Evolutionary conservation across 495 filamentous ascomycete genomes (phyloP).

Genomic region (Tuber magnatum): DNA sequence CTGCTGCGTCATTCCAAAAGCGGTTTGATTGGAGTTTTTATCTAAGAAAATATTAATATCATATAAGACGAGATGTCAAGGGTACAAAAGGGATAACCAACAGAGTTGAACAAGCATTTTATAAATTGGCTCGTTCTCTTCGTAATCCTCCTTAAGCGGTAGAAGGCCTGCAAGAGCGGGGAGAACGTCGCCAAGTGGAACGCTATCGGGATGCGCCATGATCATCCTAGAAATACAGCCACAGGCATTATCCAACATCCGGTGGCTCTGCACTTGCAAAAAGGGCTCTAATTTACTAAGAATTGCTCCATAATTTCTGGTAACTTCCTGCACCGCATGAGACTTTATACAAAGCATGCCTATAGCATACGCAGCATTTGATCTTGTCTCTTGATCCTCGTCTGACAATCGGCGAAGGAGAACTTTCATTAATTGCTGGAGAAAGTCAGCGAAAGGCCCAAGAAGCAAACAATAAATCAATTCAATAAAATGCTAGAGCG

Average conservation of each 20-base stretch:
- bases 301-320: slow-evolving; percentile 67
- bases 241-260: slow-evolving; percentile 85
- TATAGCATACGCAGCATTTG: slow-evolving; percentile 84
- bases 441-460: neutral
- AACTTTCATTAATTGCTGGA: slow-evolving; percentile 60
- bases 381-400: slow-evolving; percentile 84
- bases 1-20: slow-evolving; percentile 66
- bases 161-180: slow-evolving; percentile 70
- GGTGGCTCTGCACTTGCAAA: slow-evolving; percentile 63
- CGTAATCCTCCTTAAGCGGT: slow-evolving; percentile 86
- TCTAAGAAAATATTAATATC: slow-evolving; percentile 48
- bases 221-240: slow-evolving; percentile 93
- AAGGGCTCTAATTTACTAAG: slow-evolving; percentile 76
- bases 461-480: neutral
- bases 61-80: neutral
- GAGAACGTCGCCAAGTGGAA: slow-evolving; percentile 73
- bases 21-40: slow-evolving; percentile 61
- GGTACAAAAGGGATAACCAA: slow-evolving; percentile 46
- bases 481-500: neutral
- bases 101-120: slow-evolving; percentile 79
- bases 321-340: slow-evolving; percentile 60
- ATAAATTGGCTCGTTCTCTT: slow-evolving; percentile 92
- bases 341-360: slow-evolving; percentile 78
- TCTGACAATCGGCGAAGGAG: slow-evolving; percentile 81
- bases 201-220: slow-evolving; percentile 64